Base-by-base conservation (phyloP, 2,329 filamentous ascomycete species). In the Aspergillus latus region DNA sequence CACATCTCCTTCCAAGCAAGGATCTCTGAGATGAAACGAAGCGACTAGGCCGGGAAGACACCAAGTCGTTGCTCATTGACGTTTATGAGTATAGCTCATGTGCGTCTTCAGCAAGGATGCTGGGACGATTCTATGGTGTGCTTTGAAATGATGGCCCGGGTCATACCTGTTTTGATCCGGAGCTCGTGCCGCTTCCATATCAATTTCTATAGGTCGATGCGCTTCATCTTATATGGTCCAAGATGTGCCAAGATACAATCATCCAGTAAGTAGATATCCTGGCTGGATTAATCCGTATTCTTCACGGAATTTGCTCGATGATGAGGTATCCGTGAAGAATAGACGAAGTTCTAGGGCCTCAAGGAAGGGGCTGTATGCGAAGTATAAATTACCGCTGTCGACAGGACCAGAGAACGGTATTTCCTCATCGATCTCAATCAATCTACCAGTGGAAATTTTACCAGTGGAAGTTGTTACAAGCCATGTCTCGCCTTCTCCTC, bases 401-500 rank as follows among this genome's bases (percentile, higher is more conserved):
- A 48, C 40, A 52, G 48, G 44, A 29, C 6, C 34, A 44, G 30
- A 34, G 15, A 50, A 8, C 8, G 30, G 30, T 34, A 8, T 34
- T 13, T 28, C n/a, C 11, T n/a, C 26, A 10, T 21, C 13, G 37
- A 39, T 21, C 7, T n/a, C n/a, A 42, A 21, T n/a, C 26, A 26
- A 8, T 7, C 7, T 11, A 10, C 37, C 9, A 36, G 34, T 10
- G 13, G 26, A n/a, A 28, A 21, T 16, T 9, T 40, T 30, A 9
- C 21, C 40, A 7, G 13, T 43, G 4, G 16, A 10, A 28, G 9
- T 15, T 11, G 9, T 48, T 11, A 42, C 48, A 9, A 37, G 37
- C 52, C 28, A 54, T 54, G 52, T 54, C 52, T 16, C 52, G 52
- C n/a, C 4, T 54, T 21, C 37, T 54, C 13, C 30, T 55, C 13